phyloP scores from a whole-genome alignment of 75 land plant genomes.

The Picea sitchensis region DNA sequence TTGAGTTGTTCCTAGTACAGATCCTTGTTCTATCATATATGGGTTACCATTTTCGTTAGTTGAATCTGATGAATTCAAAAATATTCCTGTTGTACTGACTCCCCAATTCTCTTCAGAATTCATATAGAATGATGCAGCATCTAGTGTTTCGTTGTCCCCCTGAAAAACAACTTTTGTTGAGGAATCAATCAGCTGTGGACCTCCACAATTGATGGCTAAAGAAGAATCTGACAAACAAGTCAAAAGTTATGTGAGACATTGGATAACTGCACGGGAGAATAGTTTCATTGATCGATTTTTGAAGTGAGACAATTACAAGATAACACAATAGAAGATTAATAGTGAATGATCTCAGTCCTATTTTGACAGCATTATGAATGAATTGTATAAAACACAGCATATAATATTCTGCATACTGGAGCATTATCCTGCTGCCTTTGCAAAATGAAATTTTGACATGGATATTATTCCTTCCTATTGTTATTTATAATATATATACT shows the following conservation, averaged over 20 bases:
- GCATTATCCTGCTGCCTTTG: too few relatives aligned
- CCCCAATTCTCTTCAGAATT: constrained; percentile 17
- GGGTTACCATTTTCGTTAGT: neutral
- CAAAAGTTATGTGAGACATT: neutral
- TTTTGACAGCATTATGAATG: too few relatives aligned
- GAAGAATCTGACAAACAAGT: neutral
- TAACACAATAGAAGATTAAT: too few relatives aligned
- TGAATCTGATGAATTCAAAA: neutral
- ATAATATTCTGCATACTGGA: too few relatives aligned
- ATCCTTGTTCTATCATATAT: neutral
- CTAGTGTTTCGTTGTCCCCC: constrained; percentile 5
- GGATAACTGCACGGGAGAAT: neutral
- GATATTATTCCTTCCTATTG: too few relatives aligned
- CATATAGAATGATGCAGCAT: constrained; percentile 2
- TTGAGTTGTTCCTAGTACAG: neutral
- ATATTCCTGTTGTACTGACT: constrained; percentile 7
- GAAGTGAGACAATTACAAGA: neutral
- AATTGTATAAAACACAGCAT: too few relatives aligned
- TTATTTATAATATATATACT: too few relatives aligned
- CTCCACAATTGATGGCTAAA: constrained; percentile 11
- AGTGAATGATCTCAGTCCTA: too few relatives aligned
- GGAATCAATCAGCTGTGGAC: neutral
- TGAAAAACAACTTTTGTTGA: neutral
- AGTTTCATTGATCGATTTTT: neutral
- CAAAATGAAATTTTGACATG: too few relatives aligned